These are phyloP conservation scores for Penicillium oxalicum DNA, from an alignment of 2,329 filamentous ascomycete genomes.

Conservation along the genomic window DNA sequence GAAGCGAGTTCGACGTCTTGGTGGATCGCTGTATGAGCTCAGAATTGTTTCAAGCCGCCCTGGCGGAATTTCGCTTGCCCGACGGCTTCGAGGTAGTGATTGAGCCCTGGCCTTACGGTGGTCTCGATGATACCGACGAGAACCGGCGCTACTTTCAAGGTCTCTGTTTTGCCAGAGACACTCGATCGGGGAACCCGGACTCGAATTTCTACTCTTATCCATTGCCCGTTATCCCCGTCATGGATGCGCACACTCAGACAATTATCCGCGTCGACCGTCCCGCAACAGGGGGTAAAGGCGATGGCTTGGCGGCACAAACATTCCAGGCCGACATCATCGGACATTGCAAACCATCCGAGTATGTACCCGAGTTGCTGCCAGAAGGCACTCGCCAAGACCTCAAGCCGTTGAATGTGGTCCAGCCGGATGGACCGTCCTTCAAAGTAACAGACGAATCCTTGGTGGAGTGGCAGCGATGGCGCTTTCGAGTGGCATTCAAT, in stretches of 20 bases:
- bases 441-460: constrained; percentile 35
- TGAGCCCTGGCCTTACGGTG: constrained; percentile 54
- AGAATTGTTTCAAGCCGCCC: constrained; percentile 47
- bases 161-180: constrained; percentile 47
- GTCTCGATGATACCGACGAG: constrained; percentile 44
- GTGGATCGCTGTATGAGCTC: constrained; percentile 48
- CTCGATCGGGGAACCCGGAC: constrained; percentile 43
- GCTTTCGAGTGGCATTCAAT: constrained; percentile 56
- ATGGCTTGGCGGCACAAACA: constrained; percentile 42
- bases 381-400: constrained; percentile 45
- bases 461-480: constrained; percentile 61
- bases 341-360: constrained; percentile 50
- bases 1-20: constrained; percentile 44
- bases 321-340: constrained; percentile 45
- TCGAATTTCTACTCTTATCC: constrained; percentile 60
- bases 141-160: constrained; percentile 48
- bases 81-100: constrained; percentile 52
- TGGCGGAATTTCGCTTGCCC: constrained; percentile 49
- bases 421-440: constrained; percentile 65
- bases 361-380: constrained; percentile 46
- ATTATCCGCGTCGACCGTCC: constrained; percentile 55
- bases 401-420: constrained; percentile 67
- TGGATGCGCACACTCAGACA: constrained; percentile 52
- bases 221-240: constrained; percentile 47
- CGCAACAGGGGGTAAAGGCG: constrained; percentile 46